These are phyloP conservation scores for Fremontodendron californicum DNA, from an alignment of 345 rosid genomes.

Conservation along the genomic window DNA sequence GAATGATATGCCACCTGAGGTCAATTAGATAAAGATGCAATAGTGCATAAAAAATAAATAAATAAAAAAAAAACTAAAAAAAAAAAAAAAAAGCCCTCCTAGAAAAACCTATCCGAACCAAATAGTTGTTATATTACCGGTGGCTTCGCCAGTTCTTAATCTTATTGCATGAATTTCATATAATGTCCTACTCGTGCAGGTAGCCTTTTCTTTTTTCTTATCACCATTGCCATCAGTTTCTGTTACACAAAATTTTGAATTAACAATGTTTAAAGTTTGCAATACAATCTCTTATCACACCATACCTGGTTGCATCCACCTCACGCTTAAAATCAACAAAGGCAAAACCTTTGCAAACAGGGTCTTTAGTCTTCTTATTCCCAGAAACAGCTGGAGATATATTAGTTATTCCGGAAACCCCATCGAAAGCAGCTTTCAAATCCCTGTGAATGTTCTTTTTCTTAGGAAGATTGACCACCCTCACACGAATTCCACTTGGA, in stretches of 20 bases:
- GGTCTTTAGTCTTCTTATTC: constrained; percentile 84
- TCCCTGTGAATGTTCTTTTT: constrained; percentile 87
- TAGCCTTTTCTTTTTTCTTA: neutral
- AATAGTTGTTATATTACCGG: neutral
- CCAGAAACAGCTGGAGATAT: constrained; percentile 77
- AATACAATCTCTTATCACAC: constrained; percentile 1
- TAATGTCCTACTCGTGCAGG: neutral
- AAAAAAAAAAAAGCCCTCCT: no score
- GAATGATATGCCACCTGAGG: neutral
- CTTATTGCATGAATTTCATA: neutral
- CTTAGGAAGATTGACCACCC: constrained; percentile 71
- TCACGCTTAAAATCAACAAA: constrained; percentile 65
- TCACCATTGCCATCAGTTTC: neutral
- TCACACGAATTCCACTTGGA: constrained; percentile 53
- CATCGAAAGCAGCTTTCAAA: constrained; percentile 64
- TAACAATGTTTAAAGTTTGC: neutral
- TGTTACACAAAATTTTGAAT: neutral
- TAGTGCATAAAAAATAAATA: neutral
- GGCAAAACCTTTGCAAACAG: constrained; percentile 77
- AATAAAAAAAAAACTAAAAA: neutral
- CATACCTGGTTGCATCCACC: constrained; percentile 65
- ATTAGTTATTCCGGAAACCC: constrained; percentile 49
- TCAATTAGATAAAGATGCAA: neutral
- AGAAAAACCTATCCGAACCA: neutral
- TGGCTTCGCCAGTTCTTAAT: neutral